Evolutionary conservation across 2,329 filamentous ascomycete species (phyloP).

Genomic region (Blastomyces silverae): DNA sequence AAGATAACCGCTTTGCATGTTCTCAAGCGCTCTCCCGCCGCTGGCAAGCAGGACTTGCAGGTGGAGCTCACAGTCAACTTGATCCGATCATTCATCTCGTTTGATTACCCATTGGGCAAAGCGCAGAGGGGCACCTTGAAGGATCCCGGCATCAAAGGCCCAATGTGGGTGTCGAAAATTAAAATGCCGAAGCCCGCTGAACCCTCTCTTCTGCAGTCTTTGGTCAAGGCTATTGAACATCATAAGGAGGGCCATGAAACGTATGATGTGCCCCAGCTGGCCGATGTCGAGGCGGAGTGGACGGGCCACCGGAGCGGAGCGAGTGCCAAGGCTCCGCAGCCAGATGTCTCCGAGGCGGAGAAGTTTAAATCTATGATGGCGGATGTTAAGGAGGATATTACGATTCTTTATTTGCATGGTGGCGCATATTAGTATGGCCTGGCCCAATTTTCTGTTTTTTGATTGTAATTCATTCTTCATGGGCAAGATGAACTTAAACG

Average conservation of each 20-base stretch:
- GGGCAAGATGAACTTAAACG: neutral
- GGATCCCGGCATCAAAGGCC: constrained; percentile 65
- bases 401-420: constrained; percentile 44
- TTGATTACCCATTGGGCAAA: constrained; percentile 50
- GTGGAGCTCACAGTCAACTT: constrained; percentile 67
- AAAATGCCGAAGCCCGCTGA: constrained; percentile 54
- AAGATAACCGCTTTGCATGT: constrained; percentile 39
- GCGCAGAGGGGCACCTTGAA: constrained; percentile 57
- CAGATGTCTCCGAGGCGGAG: constrained; percentile 39
- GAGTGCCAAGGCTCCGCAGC: constrained; percentile 33
- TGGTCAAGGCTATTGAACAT: constrained; percentile 36
- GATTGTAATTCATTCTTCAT: neutral
- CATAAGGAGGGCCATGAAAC: constrained; percentile 36
- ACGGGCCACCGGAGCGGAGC: constrained; percentile 40
- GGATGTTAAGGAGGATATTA: constrained; percentile 36
- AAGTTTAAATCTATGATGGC: constrained; percentile 39
- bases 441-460: constrained; percentile 19
- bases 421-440: constrained; percentile 45
- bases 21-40: constrained; percentile 61
- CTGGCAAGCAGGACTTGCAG: constrained; percentile 69
- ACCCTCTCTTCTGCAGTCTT: constrained; percentile 38
- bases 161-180: constrained; percentile 72
- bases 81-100: constrained; percentile 58
- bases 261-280: constrained; percentile 33
- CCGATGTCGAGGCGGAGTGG: constrained; percentile 42